Base-by-base conservation (phyloP, 768 basidiomycete genomes). In the Suillus weaverae region DNA sequence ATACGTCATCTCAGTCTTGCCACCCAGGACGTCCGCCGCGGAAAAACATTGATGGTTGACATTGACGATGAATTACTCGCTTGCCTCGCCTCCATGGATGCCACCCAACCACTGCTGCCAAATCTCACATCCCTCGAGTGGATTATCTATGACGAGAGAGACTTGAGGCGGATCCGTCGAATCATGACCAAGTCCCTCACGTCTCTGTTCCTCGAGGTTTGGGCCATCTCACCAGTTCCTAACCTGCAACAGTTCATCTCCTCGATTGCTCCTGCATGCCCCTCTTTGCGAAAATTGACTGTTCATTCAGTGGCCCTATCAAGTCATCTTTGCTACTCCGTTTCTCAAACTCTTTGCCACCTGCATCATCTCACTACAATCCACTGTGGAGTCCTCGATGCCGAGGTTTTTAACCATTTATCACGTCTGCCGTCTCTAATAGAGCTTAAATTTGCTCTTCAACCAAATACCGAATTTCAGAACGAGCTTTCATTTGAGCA, bases 71-170 rank as follows among this genome's bases (percentile, higher is more conserved):
- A 59, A 11, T 41, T 59, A 20, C 57, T 59, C 39, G 38, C 30
- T 41, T 20, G 18, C 32, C 57, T 59, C 26, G 57, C 57, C 10
- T 41, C 57, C 5, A 59, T 59, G 57, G 57, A 59, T 13, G 62
- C 68, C 0, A 61, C 70, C 0, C 55, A 68, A 4, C 74, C 74
- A 0, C 36, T 76, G 2, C 73, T 76, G 14, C 73, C 73, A 9
- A 76, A 73, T n/a, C 67, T 74, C 32, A 72, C 60, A 0, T 70
- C 71, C 36, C 68, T 75, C 26, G 56, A 69, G 26, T 76, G 74
- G 74, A 66, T 18, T 20, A 30, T 59, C 16, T 30, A 18, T 41
- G 57, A 41, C 5, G 18, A 41, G 26, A 20, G 33, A 32, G 30
- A 59, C 39, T 43, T 59, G 39, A 18, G 30, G 26, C 39, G 41